These are phyloP conservation scores for Hypomyces perniciosus DNA, from an alignment of 2,329 filamentous ascomycete species.

Conservation along the genomic window DNA sequence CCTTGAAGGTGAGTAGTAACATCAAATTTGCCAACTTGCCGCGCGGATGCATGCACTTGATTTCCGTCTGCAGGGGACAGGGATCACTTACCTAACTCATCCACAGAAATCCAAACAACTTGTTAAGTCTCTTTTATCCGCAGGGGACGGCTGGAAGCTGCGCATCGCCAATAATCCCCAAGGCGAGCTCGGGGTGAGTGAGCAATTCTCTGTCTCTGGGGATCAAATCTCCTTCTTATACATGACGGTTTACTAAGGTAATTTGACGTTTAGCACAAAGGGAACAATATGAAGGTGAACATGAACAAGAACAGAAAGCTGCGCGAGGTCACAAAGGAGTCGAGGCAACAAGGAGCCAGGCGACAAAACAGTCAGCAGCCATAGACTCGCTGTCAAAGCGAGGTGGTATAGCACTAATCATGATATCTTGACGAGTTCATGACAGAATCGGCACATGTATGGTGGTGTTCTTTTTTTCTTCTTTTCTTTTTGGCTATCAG, in stretches of 20 bases:
- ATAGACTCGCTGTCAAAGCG: neutral
- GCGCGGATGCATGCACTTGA: neutral
- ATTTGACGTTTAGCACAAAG: constrained; percentile 12
- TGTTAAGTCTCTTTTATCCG: constrained; percentile 22
- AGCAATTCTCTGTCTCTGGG: too few species aligned
- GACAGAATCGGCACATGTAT: neutral
- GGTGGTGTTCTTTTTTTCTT: neutral
- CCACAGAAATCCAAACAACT: constrained; percentile 21
- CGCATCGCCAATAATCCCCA: constrained; percentile 22
- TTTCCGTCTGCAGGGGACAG: neutral
- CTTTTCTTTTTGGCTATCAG: neutral
- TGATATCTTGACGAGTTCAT: neutral
- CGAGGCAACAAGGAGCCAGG: neutral
- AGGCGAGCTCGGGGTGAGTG: constrained; percentile 19
- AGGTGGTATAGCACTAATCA: neutral
- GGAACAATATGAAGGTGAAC: constrained; percentile 21
- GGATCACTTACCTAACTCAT: neutral
- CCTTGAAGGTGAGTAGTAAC: constrained; percentile 14
- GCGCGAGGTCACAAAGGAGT: constrained; percentile 6
- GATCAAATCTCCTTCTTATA: too few species aligned
- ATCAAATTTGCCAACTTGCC: neutral
- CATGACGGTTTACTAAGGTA: too few species aligned
- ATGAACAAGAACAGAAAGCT: constrained; percentile 17
- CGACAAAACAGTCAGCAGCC: neutral
- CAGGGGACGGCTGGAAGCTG: constrained; percentile 20